Evolutionary conservation across 768 basidiomycete genomes (phyloP), one percentile per base, ranked within the genome.

Genomic region (Collybiopsis confluens): DNA sequence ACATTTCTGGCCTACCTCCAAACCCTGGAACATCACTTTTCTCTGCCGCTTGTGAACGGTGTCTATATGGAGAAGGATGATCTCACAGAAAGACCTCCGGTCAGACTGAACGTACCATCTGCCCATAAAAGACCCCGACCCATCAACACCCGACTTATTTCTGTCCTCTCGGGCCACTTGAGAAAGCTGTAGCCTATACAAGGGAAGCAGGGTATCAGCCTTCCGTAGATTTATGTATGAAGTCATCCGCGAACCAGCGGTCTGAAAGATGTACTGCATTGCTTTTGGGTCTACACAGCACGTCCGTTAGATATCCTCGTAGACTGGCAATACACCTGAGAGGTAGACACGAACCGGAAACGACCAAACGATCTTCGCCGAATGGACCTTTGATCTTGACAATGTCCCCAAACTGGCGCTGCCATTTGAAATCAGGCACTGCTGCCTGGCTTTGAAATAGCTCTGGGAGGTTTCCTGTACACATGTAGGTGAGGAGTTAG

Each of bases 21-120:
- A 83, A 83, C 2, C 78, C 81, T 2, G 80, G 81, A 79, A 68
- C 71, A 82, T 75, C 20, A 80, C 70, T 56, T 72, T 81, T 54
- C 78, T 66, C 23, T 83, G 80, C 42, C 82, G 72, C 60, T 68
- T 79, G 56, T 83, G 82, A 30, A 66, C 73, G n/a, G 75, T 73
- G 33, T 69, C 69, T 70, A 30, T 33, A 50, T 15, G 35, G 13
- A 35, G 43, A 43, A 40, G 45, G 9, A 27, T 24, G 21, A 42
- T 52, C 3, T n/a, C 21, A 46, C 28, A 36, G n/a, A 18, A 21
- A 45, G 3, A 30, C 50, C 21, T 33, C 28, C 23, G n/a, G n/a
- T n/a, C n/a, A n/a, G 9, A 10, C 36, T 41, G 55, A 44, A 54
- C 65, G 45, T 64, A 75, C 80, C 76, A 60, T 82, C 78, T 26